Evolutionary conservation across 768 basidiomycete genomes (phyloP).

Genomic region (Russula dissimulans): DNA sequence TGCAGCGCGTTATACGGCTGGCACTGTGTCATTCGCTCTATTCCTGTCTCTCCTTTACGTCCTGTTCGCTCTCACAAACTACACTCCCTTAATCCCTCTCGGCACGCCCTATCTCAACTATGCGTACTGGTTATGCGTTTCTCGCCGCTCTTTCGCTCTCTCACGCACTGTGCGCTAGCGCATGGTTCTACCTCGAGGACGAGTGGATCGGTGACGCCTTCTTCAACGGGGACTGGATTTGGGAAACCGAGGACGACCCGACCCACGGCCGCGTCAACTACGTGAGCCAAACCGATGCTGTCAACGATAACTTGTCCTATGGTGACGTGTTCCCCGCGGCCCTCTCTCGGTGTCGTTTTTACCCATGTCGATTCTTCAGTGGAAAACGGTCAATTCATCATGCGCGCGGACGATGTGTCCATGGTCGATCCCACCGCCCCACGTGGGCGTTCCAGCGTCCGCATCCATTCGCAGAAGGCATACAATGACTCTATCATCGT

Average conservation of each 20-base stretch:
- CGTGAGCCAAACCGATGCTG: slow-evolving; percentile 36
- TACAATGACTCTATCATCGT: slow-evolving; percentile 41
- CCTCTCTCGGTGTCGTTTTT: not conserved
- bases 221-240: slow-evolving; percentile 34
- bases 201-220: slow-evolving; percentile 34
- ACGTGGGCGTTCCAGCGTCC: slow-evolving; percentile 48
- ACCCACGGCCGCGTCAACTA: slow-evolving; percentile 61
- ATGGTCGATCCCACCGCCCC: slow-evolving; percentile 29
- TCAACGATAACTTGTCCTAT: slow-evolving; percentile 36
- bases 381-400: slow-evolving; percentile 38
- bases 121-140: slow-evolving; percentile 28
- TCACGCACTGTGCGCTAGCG: slow-evolving; percentile 2
- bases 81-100: slow-evolving; percentile 19
- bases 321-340: slow-evolving; percentile 28
- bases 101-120: slow-evolving; percentile 21
- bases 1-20: slow-evolving; percentile 3
- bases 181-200: slow-evolving; percentile 11
- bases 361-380: slow-evolving; percentile 22
- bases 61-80: slow-evolving; percentile 16
- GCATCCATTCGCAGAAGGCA: slow-evolving; percentile 38
- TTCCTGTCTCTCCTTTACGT: slow-evolving; percentile 23
- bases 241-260: slow-evolving; percentile 46
- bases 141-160: slow-evolving; percentile 6
- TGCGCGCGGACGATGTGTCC: slow-evolving; percentile 43
- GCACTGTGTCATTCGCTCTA: slow-evolving; percentile 17